Evolutionary conservation across 2,329 filamentous ascomycete genomes (phyloP).

Genomic region (Hymenoscyphus infarciens): DNA sequence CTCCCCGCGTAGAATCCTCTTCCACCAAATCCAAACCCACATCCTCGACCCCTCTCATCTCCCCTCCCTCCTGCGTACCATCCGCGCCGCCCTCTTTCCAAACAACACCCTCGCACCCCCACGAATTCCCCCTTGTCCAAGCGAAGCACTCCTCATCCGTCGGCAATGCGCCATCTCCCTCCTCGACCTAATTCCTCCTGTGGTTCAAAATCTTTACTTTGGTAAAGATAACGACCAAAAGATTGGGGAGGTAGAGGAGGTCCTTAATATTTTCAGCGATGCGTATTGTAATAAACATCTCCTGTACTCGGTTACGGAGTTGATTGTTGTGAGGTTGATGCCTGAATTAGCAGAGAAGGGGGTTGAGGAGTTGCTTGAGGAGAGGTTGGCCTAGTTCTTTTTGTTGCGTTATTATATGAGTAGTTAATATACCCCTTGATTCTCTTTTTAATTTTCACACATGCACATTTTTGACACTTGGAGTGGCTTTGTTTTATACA

Average conservation of each 20-base stretch:
- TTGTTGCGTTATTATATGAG: not conserved
- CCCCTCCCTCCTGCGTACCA: slow-evolving; percentile 63
- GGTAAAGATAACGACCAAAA: slow-evolving; percentile 38
- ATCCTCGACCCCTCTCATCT: slow-evolving; percentile 62
- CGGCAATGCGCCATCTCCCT: slow-evolving; percentile 62
- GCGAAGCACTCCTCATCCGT: slow-evolving; percentile 59
- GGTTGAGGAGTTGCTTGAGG: slow-evolving; percentile 68
- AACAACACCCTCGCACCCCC: slow-evolving; percentile 71
- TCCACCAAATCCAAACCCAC: slow-evolving; percentile 51
- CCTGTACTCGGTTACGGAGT: slow-evolving; percentile 76
- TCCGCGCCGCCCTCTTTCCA: slow-evolving; percentile 80
- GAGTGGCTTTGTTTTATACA: not conserved
- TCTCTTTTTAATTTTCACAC: not conserved
- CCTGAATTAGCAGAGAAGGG: slow-evolving; percentile 77
- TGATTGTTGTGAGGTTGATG: slow-evolving; percentile 75
- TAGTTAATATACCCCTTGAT: slow-evolving; percentile 1
- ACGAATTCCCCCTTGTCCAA: slow-evolving; percentile 57
- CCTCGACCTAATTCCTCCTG: slow-evolving; percentile 43
- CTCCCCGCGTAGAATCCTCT: slow-evolving; percentile 41
- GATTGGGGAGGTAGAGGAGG: slow-evolving; percentile 42
- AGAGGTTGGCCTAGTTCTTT: slow-evolving; percentile 53
- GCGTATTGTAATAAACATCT: slow-evolving; percentile 91
- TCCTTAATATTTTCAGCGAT: slow-evolving; percentile 75
- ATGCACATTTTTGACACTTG: not conserved
- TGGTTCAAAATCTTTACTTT: slow-evolving; percentile 37